Base-by-base conservation (phyloP, 2,329 filamentous ascomycete genomes). In the Penicillium hesseltinei region DNA sequence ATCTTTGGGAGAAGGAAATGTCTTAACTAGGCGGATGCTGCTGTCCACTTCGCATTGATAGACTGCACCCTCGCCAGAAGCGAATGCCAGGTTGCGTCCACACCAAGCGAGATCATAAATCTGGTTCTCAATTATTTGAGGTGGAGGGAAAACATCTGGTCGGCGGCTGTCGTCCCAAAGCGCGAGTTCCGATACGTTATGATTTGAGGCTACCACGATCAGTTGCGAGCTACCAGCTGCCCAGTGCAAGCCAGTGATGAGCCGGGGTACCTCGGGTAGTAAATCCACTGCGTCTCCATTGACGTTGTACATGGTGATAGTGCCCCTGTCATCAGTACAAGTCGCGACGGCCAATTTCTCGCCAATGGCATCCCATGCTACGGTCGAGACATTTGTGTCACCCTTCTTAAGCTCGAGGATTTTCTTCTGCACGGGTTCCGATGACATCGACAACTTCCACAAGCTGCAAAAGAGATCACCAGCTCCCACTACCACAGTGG, bases 321-420 rank as follows among this genome's bases (percentile, higher is more conserved):
- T 71, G 17, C 77, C 77, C 36, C 73, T 69, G 61, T 73, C 68
- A 49, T 78, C 72, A 51, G 71, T 72, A 56, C 75, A 78, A 23
- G 77, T 79, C 17, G 79, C 78, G 19, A 81, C 74, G 25, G 78
- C 79, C 47, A 81, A 64, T 57, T 77, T 73, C 35, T 73, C 69
- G 23, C 79, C 79, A 17, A 69, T 63, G 1, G 75, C 73, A 61
- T 79, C 73, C 79, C 79, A 81, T 3, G 76, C 74, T 39, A 79
- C 69, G 3, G 78, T 73, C 11, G 78, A 79, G 45, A 80, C 75
- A 54, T 71, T 72, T 17, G 71, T 67, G 27, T 61, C 64, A 46
- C 73, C 69, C 4, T 64, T 64, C 44, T 69, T 71, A 45, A 64
- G 67, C 33, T 76, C 71, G 7, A 77, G 61, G 5, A 79, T 62